These are phyloP conservation scores for Acacia confusa DNA, from an alignment of 306 rosid species.

Conservation along the genomic window DNA sequence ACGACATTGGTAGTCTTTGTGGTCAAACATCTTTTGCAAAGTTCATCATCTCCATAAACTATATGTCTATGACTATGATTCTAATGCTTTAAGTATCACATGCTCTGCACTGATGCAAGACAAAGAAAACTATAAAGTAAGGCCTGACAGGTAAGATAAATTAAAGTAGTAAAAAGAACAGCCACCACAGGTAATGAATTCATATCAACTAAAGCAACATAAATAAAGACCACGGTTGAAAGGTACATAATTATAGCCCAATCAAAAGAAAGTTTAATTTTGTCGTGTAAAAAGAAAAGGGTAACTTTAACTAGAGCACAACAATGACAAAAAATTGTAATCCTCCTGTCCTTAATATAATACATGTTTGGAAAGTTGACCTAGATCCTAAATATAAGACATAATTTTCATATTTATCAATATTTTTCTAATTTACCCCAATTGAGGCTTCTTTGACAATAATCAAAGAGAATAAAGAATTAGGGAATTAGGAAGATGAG, in stretches of 20 bases:
- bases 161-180: not conserved
- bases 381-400: no score
- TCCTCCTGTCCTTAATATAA: no score
- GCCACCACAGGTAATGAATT: not conserved
- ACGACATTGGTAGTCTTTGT: not conserved
- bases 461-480: no score
- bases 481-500: no score
- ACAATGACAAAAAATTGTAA: not conserved
- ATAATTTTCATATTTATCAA: no score
- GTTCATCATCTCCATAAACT: not conserved
- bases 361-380: no score
- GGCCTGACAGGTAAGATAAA: not conserved
- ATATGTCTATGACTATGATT: not conserved
- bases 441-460: no score
- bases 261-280: not conserved
- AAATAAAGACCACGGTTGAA: constrained; percentile 11
- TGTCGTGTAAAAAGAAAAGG: not conserved
- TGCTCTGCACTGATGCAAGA: not conserved
- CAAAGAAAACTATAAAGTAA: not conserved
- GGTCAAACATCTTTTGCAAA: not conserved
- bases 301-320: constrained; percentile 23
- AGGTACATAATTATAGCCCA: not conserved
- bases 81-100: not conserved
- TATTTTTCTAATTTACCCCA: no score
- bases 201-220: constrained; percentile 10